Conservation (phyloP, 2,329 filamentous ascomycete genomes). For the Colletotrichum echinochloae region DNA sequence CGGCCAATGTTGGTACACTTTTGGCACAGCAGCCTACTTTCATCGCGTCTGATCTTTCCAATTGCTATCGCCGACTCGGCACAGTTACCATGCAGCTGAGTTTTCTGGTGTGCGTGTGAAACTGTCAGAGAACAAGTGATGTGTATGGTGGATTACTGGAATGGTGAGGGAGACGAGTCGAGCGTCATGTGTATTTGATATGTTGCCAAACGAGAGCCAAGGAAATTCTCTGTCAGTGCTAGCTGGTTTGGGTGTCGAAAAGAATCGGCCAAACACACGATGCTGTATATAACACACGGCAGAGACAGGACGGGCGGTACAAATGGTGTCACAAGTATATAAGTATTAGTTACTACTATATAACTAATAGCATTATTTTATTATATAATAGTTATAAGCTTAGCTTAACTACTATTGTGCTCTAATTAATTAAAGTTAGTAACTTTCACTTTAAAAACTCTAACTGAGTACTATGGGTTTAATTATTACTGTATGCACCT, state of each 20-base stretch:
- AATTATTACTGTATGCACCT: too few relatives aligned
- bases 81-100: not conserved
- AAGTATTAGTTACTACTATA: too few relatives aligned
- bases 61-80: constrained; percentile 46
- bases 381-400: too few relatives aligned
- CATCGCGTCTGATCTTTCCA: constrained; percentile 55
- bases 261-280: not conserved
- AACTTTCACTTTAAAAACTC: too few relatives aligned
- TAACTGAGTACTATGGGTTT: too few relatives aligned
- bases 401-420: too few relatives aligned
- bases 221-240: not conserved
- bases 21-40: constrained; percentile 51
- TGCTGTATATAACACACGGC: too few relatives aligned
- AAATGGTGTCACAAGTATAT: too few relatives aligned
- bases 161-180: not conserved
- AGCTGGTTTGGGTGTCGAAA: not conserved
- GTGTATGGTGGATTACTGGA: not conserved
- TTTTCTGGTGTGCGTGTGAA: constrained; percentile 35
- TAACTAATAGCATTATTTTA: too few relatives aligned
- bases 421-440: too few relatives aligned
- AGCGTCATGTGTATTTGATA: not conserved
- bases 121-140: constrained; percentile 29
- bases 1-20: constrained; percentile 54
- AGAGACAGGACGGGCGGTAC: too few relatives aligned
- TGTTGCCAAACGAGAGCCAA: not conserved